A percentile compares a stretch with the other conserved stretches of the same genome.
Evolutionary conservation across 768 basidiomycete genomes (phyloP).

Genomic region (Thelephora ganbajun): DNA sequence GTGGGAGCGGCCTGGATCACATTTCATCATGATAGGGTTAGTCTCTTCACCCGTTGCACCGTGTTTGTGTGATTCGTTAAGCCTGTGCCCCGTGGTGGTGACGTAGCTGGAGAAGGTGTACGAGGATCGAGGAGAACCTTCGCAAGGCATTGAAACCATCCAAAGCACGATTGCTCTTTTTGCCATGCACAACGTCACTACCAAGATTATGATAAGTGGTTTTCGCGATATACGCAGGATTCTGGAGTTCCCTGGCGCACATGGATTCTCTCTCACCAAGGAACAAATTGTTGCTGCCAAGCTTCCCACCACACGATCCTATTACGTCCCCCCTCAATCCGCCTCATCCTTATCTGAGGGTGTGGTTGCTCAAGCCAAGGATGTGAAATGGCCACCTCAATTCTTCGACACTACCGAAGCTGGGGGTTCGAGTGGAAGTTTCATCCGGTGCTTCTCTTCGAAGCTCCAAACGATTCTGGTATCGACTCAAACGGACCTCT

Average conservation of each 20-base stretch:
- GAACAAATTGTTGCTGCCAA: background rate
- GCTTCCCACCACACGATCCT: background rate
- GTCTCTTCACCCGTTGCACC: constrained; percentile 8
- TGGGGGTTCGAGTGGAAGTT: background rate
- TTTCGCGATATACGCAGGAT: background rate
- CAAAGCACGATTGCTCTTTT: background rate
- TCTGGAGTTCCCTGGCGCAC: background rate
- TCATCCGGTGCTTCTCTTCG: background rate
- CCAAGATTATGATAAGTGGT: background rate
- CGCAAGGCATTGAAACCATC: background rate
- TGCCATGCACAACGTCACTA: background rate
- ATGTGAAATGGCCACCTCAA: background rate
- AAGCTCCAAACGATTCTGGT: background rate
- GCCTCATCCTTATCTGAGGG: background rate
- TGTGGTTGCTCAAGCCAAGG: background rate
- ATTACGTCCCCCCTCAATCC: background rate
- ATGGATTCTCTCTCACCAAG: background rate
- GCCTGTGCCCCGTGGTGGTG: background rate
- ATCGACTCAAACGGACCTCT: background rate
- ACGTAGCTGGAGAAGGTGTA: background rate
- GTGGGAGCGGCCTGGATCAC: constrained; percentile 34
- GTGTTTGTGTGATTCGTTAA: no score
- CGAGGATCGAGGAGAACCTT: background rate
- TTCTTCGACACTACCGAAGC: background rate
- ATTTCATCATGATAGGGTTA: constrained; percentile 35